Percentiles rank a stretch among this genome's conserved stretches.
Conservation (phyloP, 805 yeast genomes). For the Cyberlindnera mycetangii region DNA sequence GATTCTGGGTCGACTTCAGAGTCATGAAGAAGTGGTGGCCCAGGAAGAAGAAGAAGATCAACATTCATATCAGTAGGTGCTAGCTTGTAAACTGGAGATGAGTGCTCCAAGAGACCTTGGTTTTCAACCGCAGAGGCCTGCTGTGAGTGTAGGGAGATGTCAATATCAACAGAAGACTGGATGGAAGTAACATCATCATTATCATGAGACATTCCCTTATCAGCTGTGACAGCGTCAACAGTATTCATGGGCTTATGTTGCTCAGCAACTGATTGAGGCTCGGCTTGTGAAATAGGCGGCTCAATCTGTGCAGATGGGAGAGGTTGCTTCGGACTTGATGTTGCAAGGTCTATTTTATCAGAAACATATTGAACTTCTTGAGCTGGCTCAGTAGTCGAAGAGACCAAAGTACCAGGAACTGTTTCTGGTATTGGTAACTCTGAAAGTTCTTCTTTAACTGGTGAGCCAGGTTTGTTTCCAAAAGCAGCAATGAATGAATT, state of each 20-base stretch:
- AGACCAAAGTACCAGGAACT: slow-evolving; percentile 2
- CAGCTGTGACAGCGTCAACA: neutral
- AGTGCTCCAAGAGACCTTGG: slow-evolving; percentile 12
- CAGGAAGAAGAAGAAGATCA: slow-evolving; percentile 7
- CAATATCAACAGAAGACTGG: slow-evolving; percentile 14
- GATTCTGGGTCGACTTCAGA: slow-evolving; percentile 6
- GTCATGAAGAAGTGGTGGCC: slow-evolving; percentile 10
- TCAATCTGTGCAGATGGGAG: neutral
- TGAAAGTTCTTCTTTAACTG: slow-evolving; percentile 2
- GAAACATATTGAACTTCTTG: neutral
- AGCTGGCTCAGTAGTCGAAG: neutral
- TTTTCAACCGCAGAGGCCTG: slow-evolving; percentile 5
- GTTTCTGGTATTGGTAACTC: neutral
- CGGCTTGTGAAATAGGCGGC: neutral
- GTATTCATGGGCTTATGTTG: no score
- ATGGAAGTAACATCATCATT: slow-evolving; percentile 8
- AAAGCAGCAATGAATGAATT: slow-evolving; percentile 19
- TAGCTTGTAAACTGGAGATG: slow-evolving; percentile 7
- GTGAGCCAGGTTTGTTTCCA: slow-evolving; percentile 4
- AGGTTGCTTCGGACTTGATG: neutral
- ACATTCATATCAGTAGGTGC: slow-evolving; percentile 1
- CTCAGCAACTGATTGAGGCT: neutral
- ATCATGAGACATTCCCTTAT: neutral
- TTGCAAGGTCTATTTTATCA: neutral
- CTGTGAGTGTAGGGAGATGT: neutral